Evolutionary conservation across 495 filamentous ascomycete genomes (phyloP).

Genomic region (Geoglossum glabrum): DNA sequence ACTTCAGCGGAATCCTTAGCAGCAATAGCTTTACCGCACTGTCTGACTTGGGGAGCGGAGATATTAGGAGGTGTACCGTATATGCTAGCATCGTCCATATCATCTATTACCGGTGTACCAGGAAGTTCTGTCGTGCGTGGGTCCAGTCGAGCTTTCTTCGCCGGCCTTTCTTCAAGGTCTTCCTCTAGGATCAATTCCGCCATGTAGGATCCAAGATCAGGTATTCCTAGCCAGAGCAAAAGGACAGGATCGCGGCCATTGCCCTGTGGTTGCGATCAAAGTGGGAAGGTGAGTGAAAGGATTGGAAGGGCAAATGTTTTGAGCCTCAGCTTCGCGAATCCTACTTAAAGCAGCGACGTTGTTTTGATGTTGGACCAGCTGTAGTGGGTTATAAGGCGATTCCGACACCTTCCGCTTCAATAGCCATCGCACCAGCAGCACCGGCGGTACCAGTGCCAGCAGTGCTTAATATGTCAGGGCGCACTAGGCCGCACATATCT

Average conservation of each 20-base stretch:
- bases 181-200: background rate
- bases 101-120: slow-evolving; percentile 4
- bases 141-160: slow-evolving; percentile 4
- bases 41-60: background rate
- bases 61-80: slow-evolving; percentile 1
- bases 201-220: background rate
- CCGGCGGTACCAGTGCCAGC: background rate
- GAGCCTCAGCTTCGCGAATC: background rate
- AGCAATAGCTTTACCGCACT: background rate
- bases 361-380: background rate
- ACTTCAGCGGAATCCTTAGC: background rate
- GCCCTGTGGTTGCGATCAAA: background rate
- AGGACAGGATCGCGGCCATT: background rate
- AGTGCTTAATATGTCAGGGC: background rate
- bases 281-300: background rate
- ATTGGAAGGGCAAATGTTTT: background rate
- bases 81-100: slow-evolving; percentile 5
- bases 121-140: background rate
- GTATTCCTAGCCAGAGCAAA: background rate
- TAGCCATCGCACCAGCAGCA: background rate
- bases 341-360: background rate
- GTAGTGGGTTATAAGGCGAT: no score
- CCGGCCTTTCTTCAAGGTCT: background rate
- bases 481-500: background rate
- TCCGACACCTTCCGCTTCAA: no score